Base-by-base conservation (phyloP, 371 early-diverging fungal genomes). In the Umbelopsis sp. region DNA sequence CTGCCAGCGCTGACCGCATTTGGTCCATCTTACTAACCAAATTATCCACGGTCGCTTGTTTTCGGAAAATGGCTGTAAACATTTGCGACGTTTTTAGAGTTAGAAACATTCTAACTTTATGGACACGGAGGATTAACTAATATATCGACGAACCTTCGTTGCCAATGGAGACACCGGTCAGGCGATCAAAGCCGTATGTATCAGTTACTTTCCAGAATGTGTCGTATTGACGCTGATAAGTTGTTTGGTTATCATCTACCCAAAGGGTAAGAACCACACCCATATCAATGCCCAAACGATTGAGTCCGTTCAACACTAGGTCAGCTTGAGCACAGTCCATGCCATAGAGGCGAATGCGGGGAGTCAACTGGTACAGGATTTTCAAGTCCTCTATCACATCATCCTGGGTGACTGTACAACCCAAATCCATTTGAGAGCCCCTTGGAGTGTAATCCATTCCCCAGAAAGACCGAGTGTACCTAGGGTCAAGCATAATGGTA, bases 41-140 rank as follows among this genome's bases (percentile, higher is more conserved):
- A 32, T 72, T 66, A 18, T 66, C 63, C 0, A 71, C 69, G 22
- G 78, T 76, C 51, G 80, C 76, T 44, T 87, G 82, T 35, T 77
- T 48, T 72, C 89, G 87, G 75, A 80, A 89, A 24, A 90, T 63
- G 38, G 86, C 74, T 78, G 46, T 77, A 79, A 66, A 25, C 14
- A 44, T 38, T 22, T 22, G 37, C 6, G 20, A 11, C 1, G 24
- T 16, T 50, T 50, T 65, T 46, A 44, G 50, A 52, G 18, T 64
- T 24, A 35, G 37, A 52, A 20, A 14, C 18, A 37, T 16, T 64
- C n/a, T 16, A 22, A 24, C 24, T 25, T 14, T 37, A 1, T 44
- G 32, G 4, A 12, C 35, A 29, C 53, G 18, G 57, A 1, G 57
- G 14, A 57, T 25, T 35, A 35, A 6, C 45, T 48, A 65, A 38